Evolutionary conservation across 148 eudicot genomes (phyloP), one percentile per base, ranked within the genome.

Genomic region (Amaranthus hypochondriacus): DNA sequence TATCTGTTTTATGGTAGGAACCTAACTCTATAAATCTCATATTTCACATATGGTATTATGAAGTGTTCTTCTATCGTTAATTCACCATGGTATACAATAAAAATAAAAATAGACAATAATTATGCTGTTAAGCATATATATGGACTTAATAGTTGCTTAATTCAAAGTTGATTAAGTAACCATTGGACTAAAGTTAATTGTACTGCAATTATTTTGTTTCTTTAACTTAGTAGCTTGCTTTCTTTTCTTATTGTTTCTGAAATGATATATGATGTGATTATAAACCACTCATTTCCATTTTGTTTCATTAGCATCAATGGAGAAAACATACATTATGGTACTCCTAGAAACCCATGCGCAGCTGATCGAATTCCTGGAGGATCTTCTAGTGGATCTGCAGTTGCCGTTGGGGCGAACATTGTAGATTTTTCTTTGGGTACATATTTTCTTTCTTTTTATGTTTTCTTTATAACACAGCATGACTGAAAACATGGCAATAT

Each of bases 311-410:
- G 97, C 68, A 90, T 95, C 77, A 84, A 89, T 77, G 98, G 98
- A 64, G 98, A 88, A 81, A 92, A 92, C 73, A 59, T 71, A 62
- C 93, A 92, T 78, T 95, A 90, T 75, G 98, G 97, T 28, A 92
- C 98, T 70, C 98, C 98, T 7, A 83, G 55, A 58, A 95, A 95
- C 78, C 97, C 96, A 3, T 83, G 84, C 74, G 90, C 93, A 69
- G 81, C 84, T 63, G 98, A 90, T 73, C 76, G 93, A 65, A 71
- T 94, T 61, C 98, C 98, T 15, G 98, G 98, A 70, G 97, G 98
- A 79, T 95, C 97, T 68, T 92, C 98, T 11, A 87, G 97, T 78
- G 98, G 97, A 68, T 92, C 98, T 78, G 97, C 96, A 62, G 98
- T 95, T 66, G 89, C 97, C 70, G 98, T 95, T 70, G 93, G 86